Conservation (phyloP, 140 eudicot genomes). For the Flaveria floridana region DNA sequence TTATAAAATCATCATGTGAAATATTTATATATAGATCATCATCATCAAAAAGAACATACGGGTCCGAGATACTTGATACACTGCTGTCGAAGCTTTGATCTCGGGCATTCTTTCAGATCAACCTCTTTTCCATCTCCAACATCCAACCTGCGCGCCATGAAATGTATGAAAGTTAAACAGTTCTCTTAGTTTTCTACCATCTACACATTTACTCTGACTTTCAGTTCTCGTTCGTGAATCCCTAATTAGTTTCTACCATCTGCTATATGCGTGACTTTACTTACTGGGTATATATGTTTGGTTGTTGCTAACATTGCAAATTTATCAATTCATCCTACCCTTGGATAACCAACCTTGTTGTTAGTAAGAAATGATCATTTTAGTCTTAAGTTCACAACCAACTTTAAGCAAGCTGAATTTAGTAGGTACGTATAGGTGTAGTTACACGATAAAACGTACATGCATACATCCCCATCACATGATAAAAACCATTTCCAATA, state of each 20-base stretch:
- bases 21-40: neutral
- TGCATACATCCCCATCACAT: neutral
- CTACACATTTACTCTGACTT: neutral
- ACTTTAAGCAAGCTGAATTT: neutral
- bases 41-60: constrained; percentile 45
- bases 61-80: constrained; percentile 96
- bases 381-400: neutral
- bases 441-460: too few species aligned
- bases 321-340: neutral
- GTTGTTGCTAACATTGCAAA: neutral
- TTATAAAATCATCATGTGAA: neutral
- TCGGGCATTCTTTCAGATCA: constrained; percentile 75
- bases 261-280: too few species aligned
- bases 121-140: constrained; percentile 92
- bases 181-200: neutral
- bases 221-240: neutral
- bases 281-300: too few species aligned
- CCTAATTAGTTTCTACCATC: neutral
- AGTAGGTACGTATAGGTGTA: neutral
- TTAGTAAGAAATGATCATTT: neutral
- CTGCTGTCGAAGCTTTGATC: constrained; percentile 80
- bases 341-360: neutral
- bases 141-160: constrained; percentile 61
- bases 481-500: constrained; percentile 8
- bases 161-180: neutral